Evolutionary conservation across 1,284 basidiomycete genomes (phyloP), one percentile per base, ranked within the genome.

Genomic region (Phylloboletellus chloephorus): DNA sequence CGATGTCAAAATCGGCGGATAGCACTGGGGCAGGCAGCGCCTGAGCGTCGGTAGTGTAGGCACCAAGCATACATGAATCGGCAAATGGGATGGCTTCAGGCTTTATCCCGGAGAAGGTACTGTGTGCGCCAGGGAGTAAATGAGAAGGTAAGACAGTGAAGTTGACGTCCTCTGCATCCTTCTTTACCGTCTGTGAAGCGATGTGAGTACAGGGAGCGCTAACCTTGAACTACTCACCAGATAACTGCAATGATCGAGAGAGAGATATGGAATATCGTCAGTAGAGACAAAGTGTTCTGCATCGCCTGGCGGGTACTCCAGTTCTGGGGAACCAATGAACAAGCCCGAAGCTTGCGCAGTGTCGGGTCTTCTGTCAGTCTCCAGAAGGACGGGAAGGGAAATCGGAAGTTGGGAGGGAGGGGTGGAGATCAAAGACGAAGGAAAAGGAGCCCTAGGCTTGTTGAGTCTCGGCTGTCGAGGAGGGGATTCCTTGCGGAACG

Each of bases 191-290:
- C 59, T 60, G 15, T 15, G 16, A 5, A 7, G 7, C 9, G 26
- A 29, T 26, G 38, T 62, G 22, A 63, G 39, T 11, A 33, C 12
- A 19, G 16, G 31, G 6, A n/a, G n/a, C 7, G 7, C 10, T 7
- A 25, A 33, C 3, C 2, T 7, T 16, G 24, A 4, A 15, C 22
- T 4, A 43, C 60, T 41, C 31, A 60, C 62, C 39, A 13, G 1
- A 33, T 34, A 11, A 23, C 26, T 17, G 26, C 16, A 35, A 13
- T n/a, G 6, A 21, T 56, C 55, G 21, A 74, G 56, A 25, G 61
- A 56, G 20, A 73, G 51, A 31, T 55, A 48, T 4, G 72, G 70
- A 26, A 73, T 73, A 2, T 66, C 60, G 9, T 56, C 51, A 7
- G 61, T 72, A 3, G 64, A 44, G 10, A 70, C 60, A 41, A 70